Evolutionary conservation across 768 basidiomycete genomes (phyloP), one percentile per base, ranked within the genome.

Genomic region (Naematelia aurantialba): DNA sequence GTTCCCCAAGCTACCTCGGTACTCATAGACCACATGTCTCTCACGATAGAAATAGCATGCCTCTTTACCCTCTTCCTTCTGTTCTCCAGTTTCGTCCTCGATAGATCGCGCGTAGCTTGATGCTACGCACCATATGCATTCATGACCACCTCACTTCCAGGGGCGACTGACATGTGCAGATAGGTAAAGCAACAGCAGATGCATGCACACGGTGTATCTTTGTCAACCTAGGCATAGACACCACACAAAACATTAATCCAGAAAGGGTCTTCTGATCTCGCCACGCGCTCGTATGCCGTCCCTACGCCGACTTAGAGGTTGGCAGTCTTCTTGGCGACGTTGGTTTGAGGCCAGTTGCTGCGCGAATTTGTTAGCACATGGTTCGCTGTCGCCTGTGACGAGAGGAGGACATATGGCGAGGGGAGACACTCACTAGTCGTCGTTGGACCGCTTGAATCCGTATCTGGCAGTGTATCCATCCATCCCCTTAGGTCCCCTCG

Each of bases 401-500:
- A 47, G 46, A 8, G 21, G 21, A 21, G 21, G 46, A 47, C 8
- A 22, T 4, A 46, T n/a, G 5, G 19, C 4, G 45, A n/a, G 5
- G 14, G n/a, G 45, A 60, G 3, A 25, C 12, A 85, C 87, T 80
- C 76, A 93, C 91, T 96, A 94, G 58, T 82, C 84, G 19, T 82
- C 79, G 42, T 76, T 76, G 39, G 83, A 76, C 42, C 91, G 84
- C 78, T 81, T 87, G 81, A 83, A 97, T 4, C 90, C 92, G 72
- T 86, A 87, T 75, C 84, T 84, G 54, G 62, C 66, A 63, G 88
- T 85, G 74, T 91, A 99, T 0, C 74, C 78, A 21, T 90, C 89
- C 39, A 97, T 80, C 73, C 87, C 82, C 66, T 85, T 85, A 0
- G 94, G 96, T n/a, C 93, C 96, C 60, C 96, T 86, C 58, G 91